Evolutionary conservation across 768 basidiomycete species (phyloP), one percentile per base, ranked within the genome.

Genomic region (Fomitopsis serialis): DNA sequence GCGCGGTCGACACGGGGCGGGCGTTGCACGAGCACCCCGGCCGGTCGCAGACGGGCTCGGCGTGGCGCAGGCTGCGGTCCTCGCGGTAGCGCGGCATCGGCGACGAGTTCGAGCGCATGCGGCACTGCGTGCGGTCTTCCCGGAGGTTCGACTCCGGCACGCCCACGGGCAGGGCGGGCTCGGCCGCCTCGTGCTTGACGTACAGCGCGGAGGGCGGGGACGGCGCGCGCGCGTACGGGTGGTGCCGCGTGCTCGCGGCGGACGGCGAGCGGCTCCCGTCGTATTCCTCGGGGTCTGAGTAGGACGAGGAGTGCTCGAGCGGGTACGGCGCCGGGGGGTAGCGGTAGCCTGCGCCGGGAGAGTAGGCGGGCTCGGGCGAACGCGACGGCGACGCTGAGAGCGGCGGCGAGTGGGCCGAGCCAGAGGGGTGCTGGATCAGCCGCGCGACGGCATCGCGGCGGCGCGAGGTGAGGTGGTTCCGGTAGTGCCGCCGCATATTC

Each of bases 401-500:
- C 27, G 40, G 47, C 36, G 32, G 47, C 43, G 36, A 52, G 24
- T 42, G 51, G 11, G 29, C 5, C 29, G 29, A 5, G 29, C 29
- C 29, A 11, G 29, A 11, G 35, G 52, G 48, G 43, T 29, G 47
- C 32, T 54, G 56, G 52, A 48, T 50, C 35, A 42, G 44, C 48
- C 50, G 57, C 40, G 52, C 48, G 50, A 55, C 49, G 40, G 45
- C 55, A 48, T 52, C 47, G 35, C 52, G 53, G 49, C 54, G 57
- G 47, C 57, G 48, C 24, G 57, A 23, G 44, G 57, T 55, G 43
- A 62, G 59, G 56, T 90, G 87, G 65, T 87, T 89, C 43, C 87
- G 75, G 64, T 82, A 84, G 61, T 91, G 89, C 5, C 89, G 74
- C 27, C 89, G 78, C 89, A 90, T 91, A 66, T 91, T 92, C 0